A percentile compares a stretch with the other conserved stretches of the same genome.
phyloP scores from a whole-genome alignment of 306 rosid species.

The Vigna angularis region DNA sequence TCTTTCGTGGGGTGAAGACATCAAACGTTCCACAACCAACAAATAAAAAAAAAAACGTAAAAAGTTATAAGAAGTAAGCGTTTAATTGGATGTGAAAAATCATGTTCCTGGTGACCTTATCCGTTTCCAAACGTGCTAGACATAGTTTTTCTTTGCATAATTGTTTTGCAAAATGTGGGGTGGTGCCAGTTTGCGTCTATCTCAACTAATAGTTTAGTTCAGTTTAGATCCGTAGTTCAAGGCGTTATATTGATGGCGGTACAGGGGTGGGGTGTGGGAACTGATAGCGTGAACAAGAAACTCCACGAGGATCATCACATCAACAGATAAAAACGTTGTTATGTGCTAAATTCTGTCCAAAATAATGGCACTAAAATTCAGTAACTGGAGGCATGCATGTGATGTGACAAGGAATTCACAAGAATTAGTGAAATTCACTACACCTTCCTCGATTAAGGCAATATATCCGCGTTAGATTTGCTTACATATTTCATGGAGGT shows the following conservation, averaged over 20 bases:
- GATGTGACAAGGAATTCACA: slow-evolving; percentile 3
- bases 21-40: background rate
- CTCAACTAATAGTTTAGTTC: background rate
- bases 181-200: background rate
- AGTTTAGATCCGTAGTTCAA: background rate
- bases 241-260: background rate
- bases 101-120: background rate
- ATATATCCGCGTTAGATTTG: slow-evolving; percentile 30
- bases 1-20: background rate
- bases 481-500: slow-evolving; percentile 24
- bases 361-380: slow-evolving; percentile 8
- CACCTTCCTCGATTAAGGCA: slow-evolving; percentile 33
- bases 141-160: background rate
- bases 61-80: background rate
- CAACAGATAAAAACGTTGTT: background rate
- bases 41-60: background rate
- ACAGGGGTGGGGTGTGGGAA: background rate
- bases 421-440: slow-evolving; percentile 17
- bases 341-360: background rate
- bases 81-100: background rate
- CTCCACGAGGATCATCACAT: background rate
- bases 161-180: background rate
- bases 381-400: slow-evolving; percentile 9
- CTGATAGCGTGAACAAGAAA: background rate
- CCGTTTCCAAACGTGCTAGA: background rate